Evolutionary conservation across 2,329 filamentous ascomycete species (phyloP).

Genomic region (Ceratocystis variospora): DNA sequence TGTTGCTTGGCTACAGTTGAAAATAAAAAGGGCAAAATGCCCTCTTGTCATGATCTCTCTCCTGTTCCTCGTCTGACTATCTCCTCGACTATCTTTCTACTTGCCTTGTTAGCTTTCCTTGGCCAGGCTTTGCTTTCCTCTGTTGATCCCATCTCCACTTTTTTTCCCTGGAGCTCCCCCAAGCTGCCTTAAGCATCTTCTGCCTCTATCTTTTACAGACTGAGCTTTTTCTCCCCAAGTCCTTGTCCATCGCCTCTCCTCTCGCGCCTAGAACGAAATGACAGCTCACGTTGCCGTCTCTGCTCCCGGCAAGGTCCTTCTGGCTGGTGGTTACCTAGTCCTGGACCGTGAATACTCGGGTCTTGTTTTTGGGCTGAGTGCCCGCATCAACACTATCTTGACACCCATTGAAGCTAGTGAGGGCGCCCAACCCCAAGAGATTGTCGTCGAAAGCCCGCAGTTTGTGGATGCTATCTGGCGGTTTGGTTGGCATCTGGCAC

Average conservation of each 20-base stretch:
- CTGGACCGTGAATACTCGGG: constrained; percentile 78
- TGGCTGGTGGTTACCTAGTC: constrained; percentile 89
- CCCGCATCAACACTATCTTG: constrained; percentile 52
- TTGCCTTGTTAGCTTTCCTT: not conserved
- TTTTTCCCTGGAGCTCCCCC: not conserved
- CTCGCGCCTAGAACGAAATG: not conserved
- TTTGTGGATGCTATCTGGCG: constrained; percentile 79
- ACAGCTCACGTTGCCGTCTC: constrained; percentile 47
- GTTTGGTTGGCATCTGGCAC: constrained; percentile 61
- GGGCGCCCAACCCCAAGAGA: constrained; percentile 53
- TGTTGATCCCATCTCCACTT: not conserved
- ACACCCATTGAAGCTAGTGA: constrained; percentile 42
- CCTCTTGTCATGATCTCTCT: no score
- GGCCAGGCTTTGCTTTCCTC: not conserved
- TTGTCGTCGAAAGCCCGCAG: constrained; percentile 83
- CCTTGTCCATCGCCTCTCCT: not conserved
- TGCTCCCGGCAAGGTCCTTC: constrained; percentile 87
- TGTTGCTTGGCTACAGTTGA: no score
- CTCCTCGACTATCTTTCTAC: no score
- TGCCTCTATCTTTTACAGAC: no score
- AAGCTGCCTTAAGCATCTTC: no score
- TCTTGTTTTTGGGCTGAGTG: constrained; percentile 52
- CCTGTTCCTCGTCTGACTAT: no score
- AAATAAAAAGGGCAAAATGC: no score
- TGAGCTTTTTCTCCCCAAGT: not conserved